phyloP scores from a whole-genome alignment of 768 basidiomycete species.

The Pisolithus microcarpus region DNA sequence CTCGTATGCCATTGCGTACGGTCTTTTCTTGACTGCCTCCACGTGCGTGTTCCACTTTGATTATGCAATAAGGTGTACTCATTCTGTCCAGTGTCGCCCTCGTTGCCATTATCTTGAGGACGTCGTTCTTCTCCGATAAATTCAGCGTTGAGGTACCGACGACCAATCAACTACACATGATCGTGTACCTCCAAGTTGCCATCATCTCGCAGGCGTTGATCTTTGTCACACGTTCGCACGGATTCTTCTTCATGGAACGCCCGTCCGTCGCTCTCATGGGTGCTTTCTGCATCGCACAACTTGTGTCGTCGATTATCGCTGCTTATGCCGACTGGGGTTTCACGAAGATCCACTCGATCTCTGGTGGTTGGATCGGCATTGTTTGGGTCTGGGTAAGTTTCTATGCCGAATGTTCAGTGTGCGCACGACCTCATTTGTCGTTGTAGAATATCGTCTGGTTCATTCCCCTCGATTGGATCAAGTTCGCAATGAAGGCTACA shows the following conservation, averaged over 20 bases:
- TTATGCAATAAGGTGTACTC: slow-evolving; percentile 7
- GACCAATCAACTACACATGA: slow-evolving; percentile 62
- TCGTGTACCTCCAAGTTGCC: slow-evolving; percentile 94
- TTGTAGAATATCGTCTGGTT: slow-evolving; percentile 91
- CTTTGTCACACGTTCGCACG: slow-evolving; percentile 91
- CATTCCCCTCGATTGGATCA: slow-evolving; percentile 90
- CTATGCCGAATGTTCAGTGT: neutral
- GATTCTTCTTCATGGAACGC: slow-evolving; percentile 96
- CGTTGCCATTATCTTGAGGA: slow-evolving; percentile 78
- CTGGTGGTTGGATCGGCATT: slow-evolving; percentile 95
- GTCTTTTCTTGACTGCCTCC: slow-evolving; percentile 85
- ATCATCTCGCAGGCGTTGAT: slow-evolving; percentile 98
- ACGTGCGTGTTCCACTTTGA: slow-evolving; percentile 50
- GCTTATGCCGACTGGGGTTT: slow-evolving; percentile 93
- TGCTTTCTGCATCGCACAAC: slow-evolving; percentile 91
- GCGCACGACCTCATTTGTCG: slow-evolving; percentile 6
- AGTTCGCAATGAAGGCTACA: slow-evolving; percentile 94
- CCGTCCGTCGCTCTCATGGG: slow-evolving; percentile 82
- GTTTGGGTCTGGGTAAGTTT: slow-evolving; percentile 88
- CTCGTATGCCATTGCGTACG: slow-evolving; percentile 91
- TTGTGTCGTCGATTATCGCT: slow-evolving; percentile 93
- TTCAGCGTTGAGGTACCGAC: slow-evolving; percentile 63
- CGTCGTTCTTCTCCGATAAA: slow-evolving; percentile 81
- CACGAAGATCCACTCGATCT: slow-evolving; percentile 72
- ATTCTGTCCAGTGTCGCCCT: slow-evolving; percentile 53